Evolutionary conservation across 352 stramenopile genomes (phyloP), one percentile per base, ranked within the genome.

Genomic region (Phytophthora podocarpi): DNA sequence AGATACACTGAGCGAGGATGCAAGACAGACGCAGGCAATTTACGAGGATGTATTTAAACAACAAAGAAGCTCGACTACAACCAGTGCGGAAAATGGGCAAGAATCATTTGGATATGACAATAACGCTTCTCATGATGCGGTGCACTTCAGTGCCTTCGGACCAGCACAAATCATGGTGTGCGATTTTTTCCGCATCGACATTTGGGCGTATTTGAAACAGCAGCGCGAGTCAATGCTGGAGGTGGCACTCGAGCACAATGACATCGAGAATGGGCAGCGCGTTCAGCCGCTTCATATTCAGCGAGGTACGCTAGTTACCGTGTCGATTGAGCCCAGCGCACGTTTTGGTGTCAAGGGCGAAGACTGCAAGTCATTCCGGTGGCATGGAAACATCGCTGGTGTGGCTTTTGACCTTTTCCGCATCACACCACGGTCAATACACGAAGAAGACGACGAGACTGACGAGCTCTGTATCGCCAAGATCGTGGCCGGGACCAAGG

Each of bases 171-270:
- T 85, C 9, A 54, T 64, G 3, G 39, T 69, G 23, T 71, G 67
- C 4, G 76, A 88, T 10, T 59, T 48, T 15, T 90, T 92, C 63
- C 72, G 77, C 1, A 59, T 92, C 21, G 79, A 92, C 26, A 71
- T 92, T 31, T 92, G 83, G 83, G 80, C 75, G 4, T 92, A 90
- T 35, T 36, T 88, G 11, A 77, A 80, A 6, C 79, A 85, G 39
- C 83, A 92, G 23, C 70, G 83, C 2, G 67, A 59, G 13, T 74
- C 72, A 28, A 90, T 92, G 83, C 64, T 90, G 16, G 80, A 87
- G 41, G 72, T 61, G 3, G 80, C 83, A 8, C 53, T 85, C 0
- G 77, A 89, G 35, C 50, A 70, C 9, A 87, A 80, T 35, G 76
- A 87, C 11, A 54, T 64, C 1, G 80, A 90, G 49, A 71, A 64